Evolutionary conservation across 441 rosid genomes (phyloP).

Genomic region (Croton laevigatus): DNA sequence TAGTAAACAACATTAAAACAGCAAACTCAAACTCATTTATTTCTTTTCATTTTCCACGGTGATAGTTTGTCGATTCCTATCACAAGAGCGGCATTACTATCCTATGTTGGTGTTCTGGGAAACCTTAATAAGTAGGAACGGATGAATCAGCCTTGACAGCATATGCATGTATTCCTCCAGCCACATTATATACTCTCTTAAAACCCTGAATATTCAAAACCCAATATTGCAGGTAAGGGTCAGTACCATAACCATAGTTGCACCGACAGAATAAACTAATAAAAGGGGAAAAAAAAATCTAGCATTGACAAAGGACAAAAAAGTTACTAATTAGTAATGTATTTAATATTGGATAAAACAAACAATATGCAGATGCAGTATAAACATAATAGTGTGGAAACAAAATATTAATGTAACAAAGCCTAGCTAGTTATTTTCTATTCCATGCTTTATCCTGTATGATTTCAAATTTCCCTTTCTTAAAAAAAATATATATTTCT

Average conservation of each 20-base stretch:
- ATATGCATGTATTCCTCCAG: constrained; percentile 80
- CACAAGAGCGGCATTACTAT: too few relatives aligned
- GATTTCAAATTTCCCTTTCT: too few relatives aligned
- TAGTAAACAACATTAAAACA: too few relatives aligned
- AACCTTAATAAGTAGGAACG: constrained; percentile 59
- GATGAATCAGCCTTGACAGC: constrained; percentile 67
- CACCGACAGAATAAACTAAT: not conserved
- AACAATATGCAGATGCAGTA: not conserved
- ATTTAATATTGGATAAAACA: not conserved
- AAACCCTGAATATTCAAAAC: constrained; percentile 53
- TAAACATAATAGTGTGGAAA: not conserved
- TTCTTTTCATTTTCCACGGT: too few relatives aligned
- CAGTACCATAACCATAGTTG: not conserved
- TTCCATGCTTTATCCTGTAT: too few relatives aligned
- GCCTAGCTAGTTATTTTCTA: too few relatives aligned
- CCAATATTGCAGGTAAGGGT: not conserved
- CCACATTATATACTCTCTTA: constrained; percentile 56
- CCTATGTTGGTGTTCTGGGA: too few relatives aligned
- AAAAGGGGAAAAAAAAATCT: too few relatives aligned
- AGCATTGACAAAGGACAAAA: not conserved
- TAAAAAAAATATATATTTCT: too few relatives aligned
- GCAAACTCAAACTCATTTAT: too few relatives aligned
- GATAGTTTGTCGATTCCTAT: too few relatives aligned
- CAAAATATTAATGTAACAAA: too few relatives aligned
- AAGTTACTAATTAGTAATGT: not conserved